Base-by-base conservation (phyloP, 2,329 filamentous ascomycete genomes). In the Aureobasidium zeae region DNA sequence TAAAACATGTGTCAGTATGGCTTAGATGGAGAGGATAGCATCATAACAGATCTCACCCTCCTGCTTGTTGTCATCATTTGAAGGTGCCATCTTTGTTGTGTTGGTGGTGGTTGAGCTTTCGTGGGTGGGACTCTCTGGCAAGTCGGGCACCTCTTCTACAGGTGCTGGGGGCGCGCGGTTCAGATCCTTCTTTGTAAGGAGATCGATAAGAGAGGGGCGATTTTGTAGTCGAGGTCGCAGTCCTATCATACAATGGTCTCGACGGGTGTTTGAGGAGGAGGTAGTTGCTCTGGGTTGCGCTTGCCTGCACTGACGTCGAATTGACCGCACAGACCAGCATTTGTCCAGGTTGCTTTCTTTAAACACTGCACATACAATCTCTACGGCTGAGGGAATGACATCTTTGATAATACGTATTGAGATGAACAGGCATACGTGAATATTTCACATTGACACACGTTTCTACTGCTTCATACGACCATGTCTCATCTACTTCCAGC, bases 201-300 rank as follows among this genome's bases (percentile, higher is more conserved):
- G 68, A 55, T 81, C 76, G 58, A 78, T 67, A 51, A 82, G 65
- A 38, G 77, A 81, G 42, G 76, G 73, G 53, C 75, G 73, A 59
- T 69, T 63, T 68, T 68, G 72, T 51, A 81, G 63, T 60, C 68
- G 70, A 59, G 73, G 75, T 57, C 73, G 68, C 54, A 76, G 60
- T 57, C 74, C 74, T 58, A 77, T 53, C 59, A 61, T 61, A 44
- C 57, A 58, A 39, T 29, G 25, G 24, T 31, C 28, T 31, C n/a
- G 26, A 19, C 16, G n/a, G n/a, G n/a, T n/a, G n/a, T n/a, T n/a
- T n/a, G n/a, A n/a, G n/a, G n/a, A 15, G 22, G 26, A 17, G 8
- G n/a, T 12, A 15, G 5, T 32, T 20, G 22, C 20, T n/a, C 19
- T 25, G 39, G 25, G 21, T 29, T 34, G 29, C 39, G 30, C 21